Base-by-base conservation (phyloP, 495 filamentous ascomycete species). In the Amphirosellinia nigrospora region DNA sequence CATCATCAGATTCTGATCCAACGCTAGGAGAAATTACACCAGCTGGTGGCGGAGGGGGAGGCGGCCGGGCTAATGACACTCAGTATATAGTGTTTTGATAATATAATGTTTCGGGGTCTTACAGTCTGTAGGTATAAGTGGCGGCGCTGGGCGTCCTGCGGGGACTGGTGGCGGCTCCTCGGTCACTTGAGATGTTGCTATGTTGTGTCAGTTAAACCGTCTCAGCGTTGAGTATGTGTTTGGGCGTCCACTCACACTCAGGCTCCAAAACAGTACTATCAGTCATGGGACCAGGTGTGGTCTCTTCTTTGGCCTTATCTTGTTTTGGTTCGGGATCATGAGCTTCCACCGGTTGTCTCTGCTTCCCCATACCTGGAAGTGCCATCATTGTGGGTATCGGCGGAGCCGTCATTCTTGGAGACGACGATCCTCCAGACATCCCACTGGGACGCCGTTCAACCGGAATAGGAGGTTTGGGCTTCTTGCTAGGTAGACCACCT, bases 1-100 rank as follows among this genome's bases (percentile, higher is more conserved):
- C 96, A 80, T 98, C 96, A 79, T 97, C 96, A 11, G 95, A 97
- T 75, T 91, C 93, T 8, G 94, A 96, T 32, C 94, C 95, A 68
- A 89, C 85, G 71, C 90, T 94, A 38, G 87, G 90, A 50, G 93
- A 92, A 60, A 83, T 81, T 55, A 86, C 78, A 64, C 80, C 81
- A 50, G 85, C 79, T 70, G 83, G 76, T 32, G 84, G 86, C 72
- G 85, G 84, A 45, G 83, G 82, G 23, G 83, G 81, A 71, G 82
- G 79, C 48, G 89, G 86, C 70, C 89, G 89, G 64, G 87, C 90
- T 93, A 75, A 58, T 67, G 60, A 65, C 82, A 55, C 65, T 82
- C 73, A 84, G 74, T 64, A 66, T 73, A 53, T 63, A 23, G 66
- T 28, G 75, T 52, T 74, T 68, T 67, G n/a, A n/a, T 60, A 43